Percentiles rank a stretch among this genome's conserved stretches.
phyloP scores from a whole-genome alignment of 352 stramenopile species.

The Phytopythium aichiense region DNA sequence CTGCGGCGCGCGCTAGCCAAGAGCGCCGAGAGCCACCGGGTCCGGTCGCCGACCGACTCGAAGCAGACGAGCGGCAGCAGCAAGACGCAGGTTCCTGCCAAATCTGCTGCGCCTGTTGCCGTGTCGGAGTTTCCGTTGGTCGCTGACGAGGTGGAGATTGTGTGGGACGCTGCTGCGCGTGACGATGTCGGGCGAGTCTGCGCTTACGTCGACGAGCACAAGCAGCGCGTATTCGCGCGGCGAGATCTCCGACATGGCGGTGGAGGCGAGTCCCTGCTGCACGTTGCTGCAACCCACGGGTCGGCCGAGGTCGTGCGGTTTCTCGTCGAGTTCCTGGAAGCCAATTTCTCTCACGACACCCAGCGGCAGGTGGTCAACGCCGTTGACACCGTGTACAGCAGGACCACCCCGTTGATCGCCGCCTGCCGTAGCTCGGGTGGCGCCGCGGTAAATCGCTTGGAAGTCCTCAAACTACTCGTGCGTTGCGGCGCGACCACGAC shows the following conservation, averaged over 20 bases:
- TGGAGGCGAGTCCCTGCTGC: conserved; percentile 39
- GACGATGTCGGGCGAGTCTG: conserved; percentile 30
- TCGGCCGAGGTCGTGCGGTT: conserved; percentile 28
- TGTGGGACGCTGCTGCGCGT: conserved; percentile 39
- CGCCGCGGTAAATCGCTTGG: conserved; percentile 27
- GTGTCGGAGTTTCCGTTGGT: too few relatives aligned
- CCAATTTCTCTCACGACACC: conserved; percentile 24
- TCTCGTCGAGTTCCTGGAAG: conserved; percentile 33
- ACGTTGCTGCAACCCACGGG: conserved; percentile 42
- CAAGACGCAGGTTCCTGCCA: not conserved
- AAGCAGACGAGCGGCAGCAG: conserved; percentile 11
- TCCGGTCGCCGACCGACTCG: conserved; percentile 21
- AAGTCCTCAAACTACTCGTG: conserved; percentile 50
- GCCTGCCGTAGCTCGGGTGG: conserved; percentile 48
- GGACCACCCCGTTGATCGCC: conserved; percentile 55
- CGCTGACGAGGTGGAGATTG: not conserved
- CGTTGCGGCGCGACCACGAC: conserved; percentile 35
- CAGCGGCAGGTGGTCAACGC: conserved; percentile 29
- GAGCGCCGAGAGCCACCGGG: conserved; percentile 31
- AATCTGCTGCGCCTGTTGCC: conserved; percentile 1
- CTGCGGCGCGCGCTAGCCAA: conserved; percentile 50
- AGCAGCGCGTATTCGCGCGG: conserved; percentile 26
- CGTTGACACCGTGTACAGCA: conserved; percentile 45
- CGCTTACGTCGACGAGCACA: conserved; percentile 25
- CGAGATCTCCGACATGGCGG: conserved; percentile 19